phyloP scores from a whole-genome alignment of 2,329 filamentous ascomycete species.

The Ploettnerulaceae sp. region DNA sequence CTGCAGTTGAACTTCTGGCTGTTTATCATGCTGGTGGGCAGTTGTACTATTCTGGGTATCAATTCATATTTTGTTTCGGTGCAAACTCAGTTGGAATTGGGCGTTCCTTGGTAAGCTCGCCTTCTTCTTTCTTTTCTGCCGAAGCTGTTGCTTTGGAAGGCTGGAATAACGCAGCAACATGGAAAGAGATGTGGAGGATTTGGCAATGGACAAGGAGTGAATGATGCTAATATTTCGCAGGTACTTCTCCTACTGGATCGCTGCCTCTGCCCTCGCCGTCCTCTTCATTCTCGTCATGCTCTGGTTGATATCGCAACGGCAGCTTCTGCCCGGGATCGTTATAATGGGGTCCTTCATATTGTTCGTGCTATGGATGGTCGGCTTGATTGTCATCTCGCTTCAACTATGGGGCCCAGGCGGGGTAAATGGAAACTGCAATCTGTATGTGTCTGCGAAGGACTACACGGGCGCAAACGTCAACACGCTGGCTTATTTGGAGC shows the following conservation, averaged over 20 bases:
- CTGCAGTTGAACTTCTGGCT: slow-evolving; percentile 64
- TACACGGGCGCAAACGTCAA: slow-evolving; percentile 47
- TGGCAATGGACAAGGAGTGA: neutral
- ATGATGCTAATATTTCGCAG: slow-evolving; percentile 35
- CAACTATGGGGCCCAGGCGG: slow-evolving; percentile 58
- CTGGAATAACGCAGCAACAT: neutral
- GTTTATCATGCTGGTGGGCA: slow-evolving; percentile 57
- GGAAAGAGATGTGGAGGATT: neutral
- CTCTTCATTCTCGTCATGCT: slow-evolving; percentile 63
- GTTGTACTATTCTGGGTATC: slow-evolving; percentile 55
- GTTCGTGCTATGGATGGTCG: slow-evolving; percentile 64
- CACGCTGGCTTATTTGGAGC: slow-evolving; percentile 60
- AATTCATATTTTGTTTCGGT: slow-evolving; percentile 55
- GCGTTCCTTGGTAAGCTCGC: slow-evolving; percentile 53
- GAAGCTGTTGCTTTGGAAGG: too few species aligned
- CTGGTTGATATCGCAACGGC: slow-evolving; percentile 55
- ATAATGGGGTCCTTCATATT: slow-evolving; percentile 61
- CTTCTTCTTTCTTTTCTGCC: slow-evolving; percentile 1
- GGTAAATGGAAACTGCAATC: slow-evolving; percentile 55
- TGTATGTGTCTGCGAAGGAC: slow-evolving; percentile 49
- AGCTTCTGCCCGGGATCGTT: slow-evolving; percentile 59
- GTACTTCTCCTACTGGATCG: slow-evolving; percentile 65
- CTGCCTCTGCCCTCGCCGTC: slow-evolving; percentile 53
- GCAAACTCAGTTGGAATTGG: slow-evolving; percentile 50
- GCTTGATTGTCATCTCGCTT: slow-evolving; percentile 55